phyloP scores from a whole-genome alignment of 2,329 filamentous ascomycete genomes.

The Xylaria sp. region DNA sequence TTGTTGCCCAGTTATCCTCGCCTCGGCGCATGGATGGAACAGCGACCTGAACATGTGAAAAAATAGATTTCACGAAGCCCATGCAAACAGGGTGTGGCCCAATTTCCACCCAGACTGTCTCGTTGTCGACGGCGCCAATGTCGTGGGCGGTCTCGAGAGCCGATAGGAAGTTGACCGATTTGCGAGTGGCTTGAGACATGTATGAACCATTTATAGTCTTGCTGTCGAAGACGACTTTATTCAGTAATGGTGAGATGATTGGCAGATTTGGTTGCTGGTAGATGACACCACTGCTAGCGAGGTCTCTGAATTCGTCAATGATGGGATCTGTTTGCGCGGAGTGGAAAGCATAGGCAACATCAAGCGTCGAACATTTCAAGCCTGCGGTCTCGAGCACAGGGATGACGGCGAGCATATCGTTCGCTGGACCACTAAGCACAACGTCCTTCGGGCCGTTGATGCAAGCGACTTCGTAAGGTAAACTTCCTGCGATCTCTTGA shows the following conservation, averaged over 20 bases:
- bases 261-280: slow-evolving; percentile 67
- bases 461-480: slow-evolving; percentile 61
- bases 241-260: slow-evolving; percentile 74
- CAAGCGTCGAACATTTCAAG: slow-evolving; percentile 49
- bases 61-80: slow-evolving; percentile 67
- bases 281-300: slow-evolving; percentile 57
- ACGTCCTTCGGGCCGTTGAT: slow-evolving; percentile 72
- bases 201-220: slow-evolving; percentile 67
- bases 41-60: slow-evolving; percentile 53
- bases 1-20: slow-evolving; percentile 67
- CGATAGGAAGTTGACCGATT: slow-evolving; percentile 73
- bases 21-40: slow-evolving; percentile 65
- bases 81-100: slow-evolving; percentile 74
- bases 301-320: slow-evolving; percentile 64
- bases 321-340: slow-evolving; percentile 70
- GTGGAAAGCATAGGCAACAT: slow-evolving; percentile 68
- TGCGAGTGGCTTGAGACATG: slow-evolving; percentile 69
- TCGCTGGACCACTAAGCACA: slow-evolving; percentile 65
- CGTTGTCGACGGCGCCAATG: slow-evolving; percentile 62
- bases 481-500: slow-evolving; percentile 20
- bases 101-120: slow-evolving; percentile 73
- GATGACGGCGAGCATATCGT: slow-evolving; percentile 53
- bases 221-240: slow-evolving; percentile 64
- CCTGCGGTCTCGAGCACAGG: slow-evolving; percentile 12
- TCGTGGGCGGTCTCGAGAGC: slow-evolving; percentile 64